Evolutionary conservation across 495 filamentous ascomycete species (phyloP).

Genomic region (Annulohypoxylon nitens): DNA sequence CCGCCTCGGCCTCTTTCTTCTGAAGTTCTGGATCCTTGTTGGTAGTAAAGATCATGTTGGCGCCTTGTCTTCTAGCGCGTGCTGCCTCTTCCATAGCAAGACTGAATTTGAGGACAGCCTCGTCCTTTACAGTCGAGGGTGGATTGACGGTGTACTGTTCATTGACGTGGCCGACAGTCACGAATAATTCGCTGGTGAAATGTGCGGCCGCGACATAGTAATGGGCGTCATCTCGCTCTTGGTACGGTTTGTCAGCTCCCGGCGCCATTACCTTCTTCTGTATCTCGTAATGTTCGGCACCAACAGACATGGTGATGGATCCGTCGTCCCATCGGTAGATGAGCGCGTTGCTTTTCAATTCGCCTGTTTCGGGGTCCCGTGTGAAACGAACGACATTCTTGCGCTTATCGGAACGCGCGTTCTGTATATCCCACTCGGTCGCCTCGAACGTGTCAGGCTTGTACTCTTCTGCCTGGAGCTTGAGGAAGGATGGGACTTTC

Average conservation of each 20-base stretch:
- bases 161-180: conserved; percentile 83
- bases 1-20: conserved; percentile 78
- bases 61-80: conserved; percentile 58
- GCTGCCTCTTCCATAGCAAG: conserved; percentile 73
- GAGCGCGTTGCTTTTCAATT: conserved; percentile 80
- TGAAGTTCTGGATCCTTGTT: conserved; percentile 85
- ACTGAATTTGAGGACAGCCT: conserved; percentile 81
- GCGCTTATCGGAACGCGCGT: conserved; percentile 55
- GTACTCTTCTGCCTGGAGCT: conserved; percentile 79
- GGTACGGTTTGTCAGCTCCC: conserved; percentile 68
- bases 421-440: conserved; percentile 61
- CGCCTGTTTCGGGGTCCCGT: conserved; percentile 56
- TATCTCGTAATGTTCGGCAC: conserved; percentile 83
- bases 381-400: conserved; percentile 57
- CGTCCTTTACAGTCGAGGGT: conserved; percentile 77
- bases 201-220: conserved; percentile 85
- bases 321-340: conserved; percentile 88
- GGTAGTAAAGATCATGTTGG: conserved; percentile 68
- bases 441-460: conserved; percentile 75
- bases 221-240: conserved; percentile 78
- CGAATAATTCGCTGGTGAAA: conserved; percentile 74
- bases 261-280: conserved; percentile 81
- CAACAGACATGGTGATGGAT: conserved; percentile 79
- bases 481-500: conserved; percentile 83
- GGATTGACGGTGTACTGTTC: conserved; percentile 80